Conservation (phyloP, 106 monocot genomes). For the Apostasia shenzhenica region DNA sequence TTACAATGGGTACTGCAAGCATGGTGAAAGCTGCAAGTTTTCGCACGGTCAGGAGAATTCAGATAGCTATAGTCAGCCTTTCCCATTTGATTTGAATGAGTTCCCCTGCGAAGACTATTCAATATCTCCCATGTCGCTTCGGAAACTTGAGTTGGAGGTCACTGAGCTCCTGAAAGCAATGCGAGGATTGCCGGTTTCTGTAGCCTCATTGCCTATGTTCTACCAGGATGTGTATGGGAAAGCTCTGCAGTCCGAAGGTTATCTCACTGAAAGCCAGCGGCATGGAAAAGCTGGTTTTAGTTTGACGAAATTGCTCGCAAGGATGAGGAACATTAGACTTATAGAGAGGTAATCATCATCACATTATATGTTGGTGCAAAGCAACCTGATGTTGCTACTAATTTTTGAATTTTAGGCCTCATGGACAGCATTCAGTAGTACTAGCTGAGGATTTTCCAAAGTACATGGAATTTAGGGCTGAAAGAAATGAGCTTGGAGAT, state of each 20-base stretch:
- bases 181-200: slow-evolving; percentile 52
- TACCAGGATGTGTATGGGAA: slow-evolving; percentile 79
- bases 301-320: slow-evolving; percentile 70
- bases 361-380: neutral
- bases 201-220: slow-evolving; percentile 62
- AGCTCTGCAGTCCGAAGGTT: slow-evolving; percentile 73
- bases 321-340: slow-evolving; percentile 57
- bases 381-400: neutral
- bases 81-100: slow-evolving; percentile 5
- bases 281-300: slow-evolving; percentile 77
- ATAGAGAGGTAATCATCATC: slow-evolving; percentile 52
- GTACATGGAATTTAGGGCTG: slow-evolving; percentile 29
- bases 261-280: slow-evolving; percentile 83
- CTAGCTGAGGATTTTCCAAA: slow-evolving; percentile 40
- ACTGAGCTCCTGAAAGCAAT: slow-evolving; percentile 49
- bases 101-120: slow-evolving; percentile 13
- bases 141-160: slow-evolving; percentile 72
- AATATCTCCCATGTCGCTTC: slow-evolving; percentile 30
- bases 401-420: slow-evolving; percentile 1
- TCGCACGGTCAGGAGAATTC: slow-evolving; percentile 28
- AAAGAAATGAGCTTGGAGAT: slow-evolving; percentile 16
- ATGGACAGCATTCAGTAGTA: slow-evolving; percentile 22
- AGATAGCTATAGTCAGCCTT: slow-evolving; percentile 6
- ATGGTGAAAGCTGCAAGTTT: slow-evolving; percentile 60
- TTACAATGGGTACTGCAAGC: slow-evolving; percentile 64